Evolutionary conservation across 202 grass and related monocot genomes (phyloP).

Genomic region (Setaria viridis): DNA sequence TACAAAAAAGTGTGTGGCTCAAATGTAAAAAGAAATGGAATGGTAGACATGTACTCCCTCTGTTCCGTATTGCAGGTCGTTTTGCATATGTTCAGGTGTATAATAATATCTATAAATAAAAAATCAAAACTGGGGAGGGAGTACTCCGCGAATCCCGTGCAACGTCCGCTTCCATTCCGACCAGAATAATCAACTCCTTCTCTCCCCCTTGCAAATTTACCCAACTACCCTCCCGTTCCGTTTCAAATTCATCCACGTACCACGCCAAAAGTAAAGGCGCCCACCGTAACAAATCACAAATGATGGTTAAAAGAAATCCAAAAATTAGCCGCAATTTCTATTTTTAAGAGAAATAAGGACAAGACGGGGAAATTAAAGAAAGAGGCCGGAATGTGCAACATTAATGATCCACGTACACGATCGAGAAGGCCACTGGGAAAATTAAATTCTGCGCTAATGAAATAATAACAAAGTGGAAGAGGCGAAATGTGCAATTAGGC

Average conservation of each 20-base stretch:
- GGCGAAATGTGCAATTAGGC: not conserved
- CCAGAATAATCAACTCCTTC: too few species aligned
- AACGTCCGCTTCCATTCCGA: conserved; percentile 15
- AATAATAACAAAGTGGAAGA: not conserved
- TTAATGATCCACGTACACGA: not conserved
- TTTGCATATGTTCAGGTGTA: too few species aligned
- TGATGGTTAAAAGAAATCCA: too few species aligned
- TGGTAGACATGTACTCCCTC: too few species aligned
- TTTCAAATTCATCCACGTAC: not conserved
- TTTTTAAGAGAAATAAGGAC: not conserved
- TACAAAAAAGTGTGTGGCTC: too few species aligned
- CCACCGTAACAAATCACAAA: too few species aligned
- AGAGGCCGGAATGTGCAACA: not conserved
- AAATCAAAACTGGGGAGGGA: too few species aligned
- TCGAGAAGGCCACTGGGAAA: too few species aligned
- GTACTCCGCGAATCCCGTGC: conserved; percentile 31
- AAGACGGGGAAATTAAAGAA: not conserved
- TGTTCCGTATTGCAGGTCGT: too few species aligned
- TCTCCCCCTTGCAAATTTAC: not conserved
- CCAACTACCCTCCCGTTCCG: not conserved
- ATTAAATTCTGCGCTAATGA: not conserved
- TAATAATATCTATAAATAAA: too few species aligned
- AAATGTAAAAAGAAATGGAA: too few species aligned
- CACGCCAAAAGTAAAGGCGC: not conserved
- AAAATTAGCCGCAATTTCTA: too few species aligned